A percentile compares a stretch with the other conserved stretches of the same genome.
Conservation (phyloP, 2,329 filamentous ascomycete species). For the Aspergillus sp. region DNA sequence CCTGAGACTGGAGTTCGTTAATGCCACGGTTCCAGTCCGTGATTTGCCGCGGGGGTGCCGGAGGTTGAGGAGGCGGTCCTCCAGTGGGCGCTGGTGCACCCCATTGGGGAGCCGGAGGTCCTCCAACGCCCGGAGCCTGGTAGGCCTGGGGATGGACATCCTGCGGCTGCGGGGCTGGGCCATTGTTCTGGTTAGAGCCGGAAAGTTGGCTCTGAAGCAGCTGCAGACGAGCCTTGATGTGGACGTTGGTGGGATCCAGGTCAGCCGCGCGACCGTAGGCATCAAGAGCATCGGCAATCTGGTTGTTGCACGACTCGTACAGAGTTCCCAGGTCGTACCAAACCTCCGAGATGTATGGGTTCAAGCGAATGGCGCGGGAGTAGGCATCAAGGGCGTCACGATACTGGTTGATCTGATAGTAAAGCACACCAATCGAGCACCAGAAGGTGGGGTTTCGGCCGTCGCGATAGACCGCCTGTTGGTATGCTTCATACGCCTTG, state of each 20-base stretch:
- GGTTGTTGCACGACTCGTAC: constrained; percentile 99
- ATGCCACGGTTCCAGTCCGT: constrained; percentile 65
- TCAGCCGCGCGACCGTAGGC: constrained; percentile 94
- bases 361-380: constrained; percentile 91
- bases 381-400: constrained; percentile 96
- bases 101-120: constrained; percentile 86
- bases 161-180: constrained; percentile 73
- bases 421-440: constrained; percentile 98
- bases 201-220: constrained; percentile 76
- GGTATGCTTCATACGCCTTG: constrained; percentile 97
- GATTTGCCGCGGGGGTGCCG: constrained; percentile 63
- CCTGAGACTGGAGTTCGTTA: constrained; percentile 69
- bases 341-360: constrained; percentile 97
- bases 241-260: constrained; percentile 86
- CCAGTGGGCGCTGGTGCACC: constrained; percentile 64
- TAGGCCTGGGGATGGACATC: constrained; percentile 96
- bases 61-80: constrained; percentile 53
- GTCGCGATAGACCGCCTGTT: constrained; percentile 97
- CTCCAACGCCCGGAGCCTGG: constrained; percentile 76
- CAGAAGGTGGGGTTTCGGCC: constrained; percentile 98
- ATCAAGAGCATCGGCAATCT: constrained; percentile 92
- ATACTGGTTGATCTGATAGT: constrained; percentile 99
- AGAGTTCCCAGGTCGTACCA: constrained; percentile 98
- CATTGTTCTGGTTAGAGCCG: constrained; percentile 67
- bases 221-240: constrained; percentile 93